Evolutionary conservation across 1,284 basidiomycete species (phyloP).

Genomic region (Taiwanofungus camphoratus): DNA sequence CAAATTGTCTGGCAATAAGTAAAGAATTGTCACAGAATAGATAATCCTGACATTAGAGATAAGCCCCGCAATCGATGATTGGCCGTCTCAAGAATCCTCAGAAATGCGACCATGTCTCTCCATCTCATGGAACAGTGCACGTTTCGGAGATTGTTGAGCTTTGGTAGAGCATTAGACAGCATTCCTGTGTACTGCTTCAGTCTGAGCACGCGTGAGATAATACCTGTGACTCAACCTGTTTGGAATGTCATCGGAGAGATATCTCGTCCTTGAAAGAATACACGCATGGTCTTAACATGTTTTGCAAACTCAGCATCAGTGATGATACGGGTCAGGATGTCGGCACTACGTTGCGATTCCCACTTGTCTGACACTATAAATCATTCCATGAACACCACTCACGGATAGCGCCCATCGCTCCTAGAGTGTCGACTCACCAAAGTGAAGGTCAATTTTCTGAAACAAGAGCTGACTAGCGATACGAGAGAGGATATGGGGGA

Average conservation of each 20-base stretch:
- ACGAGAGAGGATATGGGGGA: slow-evolving; percentile 61
- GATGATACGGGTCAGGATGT: slow-evolving; percentile 63
- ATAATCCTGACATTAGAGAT: slow-evolving; percentile 42
- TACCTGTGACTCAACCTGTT: slow-evolving; percentile 39
- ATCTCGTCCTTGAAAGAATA: slow-evolving; percentile 48
- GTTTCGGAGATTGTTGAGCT: slow-evolving; percentile 50
- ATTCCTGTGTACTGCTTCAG: slow-evolving; percentile 38
- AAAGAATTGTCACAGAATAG: slow-evolving; percentile 4
- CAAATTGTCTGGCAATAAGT: background rate
- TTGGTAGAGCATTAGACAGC: slow-evolving; percentile 62
- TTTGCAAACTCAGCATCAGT: slow-evolving; percentile 53
- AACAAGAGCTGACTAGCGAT: slow-evolving; percentile 66
- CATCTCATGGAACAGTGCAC: slow-evolving; percentile 55
- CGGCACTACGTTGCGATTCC: slow-evolving; percentile 62
- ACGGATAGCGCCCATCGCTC: slow-evolving; percentile 11
- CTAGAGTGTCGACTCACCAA: slow-evolving; percentile 26
- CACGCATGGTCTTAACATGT: slow-evolving; percentile 49
- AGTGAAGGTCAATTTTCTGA: slow-evolving; percentile 56
- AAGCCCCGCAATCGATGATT: slow-evolving; percentile 48
- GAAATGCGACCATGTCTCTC: slow-evolving; percentile 46
- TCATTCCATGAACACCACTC: slow-evolving; percentile 1
- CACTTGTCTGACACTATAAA: slow-evolving; percentile 35
- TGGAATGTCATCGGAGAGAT: slow-evolving; percentile 57
- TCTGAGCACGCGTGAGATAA: background rate
- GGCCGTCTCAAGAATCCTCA: slow-evolving; percentile 45